phyloP scores from a whole-genome alignment of 1,284 basidiomycete species.

The Cutaneotrichosporon sp. region DNA sequence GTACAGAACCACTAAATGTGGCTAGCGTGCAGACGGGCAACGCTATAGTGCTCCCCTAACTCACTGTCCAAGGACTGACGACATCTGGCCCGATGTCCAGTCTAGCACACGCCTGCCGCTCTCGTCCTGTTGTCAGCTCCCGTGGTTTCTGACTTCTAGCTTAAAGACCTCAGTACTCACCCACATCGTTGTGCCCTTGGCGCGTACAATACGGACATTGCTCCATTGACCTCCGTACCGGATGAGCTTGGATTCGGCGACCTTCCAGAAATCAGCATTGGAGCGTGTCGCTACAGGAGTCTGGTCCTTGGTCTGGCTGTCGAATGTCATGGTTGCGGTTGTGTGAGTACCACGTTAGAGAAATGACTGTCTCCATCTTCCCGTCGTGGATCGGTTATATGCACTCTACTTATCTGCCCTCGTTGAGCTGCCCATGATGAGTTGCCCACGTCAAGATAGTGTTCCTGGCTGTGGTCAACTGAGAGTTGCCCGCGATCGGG shows the following conservation, averaged over 20 bases:
- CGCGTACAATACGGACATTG: constrained; percentile 19
- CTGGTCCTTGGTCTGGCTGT: not conserved
- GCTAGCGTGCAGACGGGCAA: too few species aligned
- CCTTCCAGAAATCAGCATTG: constrained; percentile 22
- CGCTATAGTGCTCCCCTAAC: too few species aligned
- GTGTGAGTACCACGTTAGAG: not conserved
- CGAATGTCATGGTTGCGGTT: not conserved
- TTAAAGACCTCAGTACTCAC: constrained; percentile 3
- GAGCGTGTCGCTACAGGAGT: not conserved
- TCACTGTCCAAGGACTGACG: constrained; percentile 30
- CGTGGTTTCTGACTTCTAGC: not conserved
- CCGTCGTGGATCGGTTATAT: too few species aligned
- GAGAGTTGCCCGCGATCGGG: not conserved
- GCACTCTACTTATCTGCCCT: not conserved
- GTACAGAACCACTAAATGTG: too few species aligned
- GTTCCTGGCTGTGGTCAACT: too few species aligned
- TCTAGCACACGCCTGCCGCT: constrained; percentile 34
- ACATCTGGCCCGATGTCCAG: constrained; percentile 40
- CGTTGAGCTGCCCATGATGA: not conserved
- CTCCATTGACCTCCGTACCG: constrained; percentile 22
- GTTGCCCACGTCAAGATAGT: not conserved
- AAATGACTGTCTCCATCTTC: too few species aligned
- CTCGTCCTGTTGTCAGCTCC: constrained; percentile 20
- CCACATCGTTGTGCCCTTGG: constrained; percentile 18
- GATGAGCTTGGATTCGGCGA: constrained; percentile 21